Evolutionary conservation across 2,329 filamentous ascomycete genomes (phyloP), one percentile per base, ranked within the genome.

Genomic region (Aspergillus tubingensis): DNA sequence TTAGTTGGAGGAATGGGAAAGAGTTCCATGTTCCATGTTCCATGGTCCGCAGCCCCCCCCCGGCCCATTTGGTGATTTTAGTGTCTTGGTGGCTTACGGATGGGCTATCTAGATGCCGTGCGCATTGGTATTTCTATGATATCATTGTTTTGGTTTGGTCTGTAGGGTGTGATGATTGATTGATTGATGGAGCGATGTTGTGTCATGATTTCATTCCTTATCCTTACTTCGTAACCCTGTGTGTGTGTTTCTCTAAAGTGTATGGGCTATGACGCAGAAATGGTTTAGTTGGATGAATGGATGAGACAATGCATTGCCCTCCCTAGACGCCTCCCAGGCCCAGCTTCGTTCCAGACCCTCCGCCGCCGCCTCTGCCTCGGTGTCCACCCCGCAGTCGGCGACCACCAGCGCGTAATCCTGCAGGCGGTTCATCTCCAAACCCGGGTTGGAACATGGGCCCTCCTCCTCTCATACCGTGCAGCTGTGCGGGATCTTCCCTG

Each of bases 401-500:
- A 47, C 61, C 61, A 48, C 66, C 50, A 51, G 66, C 51, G 56
- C 71, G 72, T 63, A 70, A 56, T 43, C 65, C 64, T 50, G 59
- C 54, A 62, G 56, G 41, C 25, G 57, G 53, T 43, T 74, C 74
- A 8, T 74, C 75, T n/a, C 70, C 70, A 54, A 75, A 67, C 11
- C 70, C 71, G 41, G 74, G 65, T 54, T 68, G 67, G 61, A 75
- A 73, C 44, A 72, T 65, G 13, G 66, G 43, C 8, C 67, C 62
- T 25, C 65, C 63, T 38, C 63, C 61, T 47, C 69, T 64, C 60
- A 68, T 59, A 23, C 65, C 63, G 27, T 68, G 62, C 51, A 73
- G 60, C 60, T 72, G 70, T 21, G 70, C 65, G 11, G 67, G 54
- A 11, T 82, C 77, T 7, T 81, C 79, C 43, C 72, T 77, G 66